These are phyloP conservation scores for Aureobasidium namibiae DNA, from an alignment of 2,329 filamentous ascomycete genomes.

Conservation along the genomic window DNA sequence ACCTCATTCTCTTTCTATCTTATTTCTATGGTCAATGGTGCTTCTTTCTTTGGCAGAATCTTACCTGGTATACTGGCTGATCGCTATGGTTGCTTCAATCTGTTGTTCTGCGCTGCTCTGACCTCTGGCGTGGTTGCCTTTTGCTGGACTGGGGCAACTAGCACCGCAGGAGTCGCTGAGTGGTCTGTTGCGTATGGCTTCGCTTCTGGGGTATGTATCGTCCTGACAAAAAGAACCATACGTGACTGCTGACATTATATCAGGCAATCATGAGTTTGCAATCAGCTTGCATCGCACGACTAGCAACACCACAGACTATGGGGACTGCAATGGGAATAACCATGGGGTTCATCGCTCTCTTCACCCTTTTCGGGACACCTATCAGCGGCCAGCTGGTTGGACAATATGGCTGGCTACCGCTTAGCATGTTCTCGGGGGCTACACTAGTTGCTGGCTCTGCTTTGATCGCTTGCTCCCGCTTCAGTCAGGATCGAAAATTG, in stretches of 20 bases:
- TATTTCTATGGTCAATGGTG: slow-evolving; percentile 55
- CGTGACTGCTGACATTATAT: slow-evolving; percentile 1
- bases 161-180: slow-evolving; percentile 18
- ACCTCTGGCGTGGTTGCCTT: slow-evolving; percentile 30
- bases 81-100: slow-evolving; percentile 34
- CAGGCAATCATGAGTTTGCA: slow-evolving; percentile 42
- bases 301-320: slow-evolving; percentile 31
- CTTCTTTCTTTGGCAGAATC: slow-evolving; percentile 46
- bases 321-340: slow-evolving; percentile 37
- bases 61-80: slow-evolving; percentile 42
- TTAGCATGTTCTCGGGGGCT: slow-evolving; percentile 1
- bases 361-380: slow-evolving; percentile 14
- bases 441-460: background rate
- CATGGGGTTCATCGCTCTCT: slow-evolving; percentile 34
- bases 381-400: slow-evolving; percentile 2
- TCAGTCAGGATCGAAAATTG: background rate
- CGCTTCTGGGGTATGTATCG: slow-evolving; percentile 32
- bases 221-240: background rate
- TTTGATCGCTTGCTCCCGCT: background rate
- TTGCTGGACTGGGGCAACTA: slow-evolving; percentile 22
- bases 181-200: slow-evolving; percentile 37
- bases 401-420: background rate
- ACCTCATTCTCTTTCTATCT: slow-evolving; percentile 53
- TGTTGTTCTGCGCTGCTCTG: slow-evolving; percentile 29
- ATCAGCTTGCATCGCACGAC: slow-evolving; percentile 36